Base-by-base conservation (phyloP, 2,329 filamentous ascomycete species). In the Nemania abortiva region DNA sequence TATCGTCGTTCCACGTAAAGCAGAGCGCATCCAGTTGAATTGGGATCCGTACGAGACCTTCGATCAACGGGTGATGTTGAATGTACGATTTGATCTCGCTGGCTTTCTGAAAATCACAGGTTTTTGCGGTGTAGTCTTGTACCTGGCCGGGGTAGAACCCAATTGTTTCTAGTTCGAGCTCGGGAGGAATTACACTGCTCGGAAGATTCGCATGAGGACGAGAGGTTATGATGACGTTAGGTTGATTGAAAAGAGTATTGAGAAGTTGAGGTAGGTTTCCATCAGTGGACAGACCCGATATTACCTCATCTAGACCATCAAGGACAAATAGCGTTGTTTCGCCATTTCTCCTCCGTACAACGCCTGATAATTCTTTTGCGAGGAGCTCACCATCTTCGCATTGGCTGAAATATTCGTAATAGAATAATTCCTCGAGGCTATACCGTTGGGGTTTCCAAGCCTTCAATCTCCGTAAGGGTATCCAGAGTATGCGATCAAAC, bases 261-360 rank as follows among this genome's bases (percentile, higher is more conserved):
- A 59, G 24, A 13, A 59, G 20, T 22, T 3, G 1, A 9, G 5
- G 13, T 6, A 49, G 11, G 2, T 49, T 42, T 24, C 34, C 18
- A 1, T 11, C 6, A 4, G 4, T 1, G 13, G 20, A 24, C 5
- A 50, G 37, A 1, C n/a, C 39, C 24, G 22, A 1, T 4, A 18
- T 76, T 9, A 84, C 71, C 76, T 85, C 82, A 63, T 85, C 83
- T 11, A 84, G 63, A 5, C 82, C 83, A 70, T 85, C 82, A 15
- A 84, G 76, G 20, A 84, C 52, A 58, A 83, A 82, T 0, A 84
- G 11, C 7, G 54, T 56, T 53, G 10, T 53, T 13, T 24, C 22
- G 31, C 15, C 29, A 4, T 22, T 39, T 5, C 6, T 22, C 6
- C 42, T 20, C 3, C 37, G 18, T 42, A 42, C 15, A 18, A 9